Base-by-base conservation (phyloP, 352 stramenopile genomes). In the Pythium oligandrum region DNA sequence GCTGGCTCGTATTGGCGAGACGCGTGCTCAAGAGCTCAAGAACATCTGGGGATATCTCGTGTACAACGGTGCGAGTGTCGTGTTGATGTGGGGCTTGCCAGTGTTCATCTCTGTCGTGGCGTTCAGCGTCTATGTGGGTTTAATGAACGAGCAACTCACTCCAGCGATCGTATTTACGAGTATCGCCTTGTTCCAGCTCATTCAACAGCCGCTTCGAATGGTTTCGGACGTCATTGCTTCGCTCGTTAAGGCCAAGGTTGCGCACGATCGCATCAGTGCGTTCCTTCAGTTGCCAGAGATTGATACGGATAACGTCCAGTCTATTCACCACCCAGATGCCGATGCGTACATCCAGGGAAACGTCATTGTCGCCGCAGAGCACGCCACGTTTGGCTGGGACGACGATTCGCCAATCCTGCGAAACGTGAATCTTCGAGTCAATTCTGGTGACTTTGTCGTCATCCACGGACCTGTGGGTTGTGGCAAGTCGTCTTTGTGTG, bases 401-500 rank as follows among this genome's bases (percentile, higher is more conserved):
- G n/a, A n/a, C n/a, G n/a, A n/a, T n/a, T n/a, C n/a, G n/a, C n/a
- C n/a, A n/a, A n/a, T n/a, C n/a, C n/a, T n/a, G n/a, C n/a, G n/a
- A n/a, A n/a, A n/a, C n/a, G n/a, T n/a, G 26, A 83, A 68, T n/a
- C 72, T 87, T 6, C 43, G 66, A 3, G 81, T 97, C 55, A 40
- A 76, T 38, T 33, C 55, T 0, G 91, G 92, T 17, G 77, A 83
- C 42, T 70, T 98, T 4, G 72, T 96, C 5, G 86, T 85, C 1
- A 60, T 98, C 3, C 78, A 98, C 34, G 96, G 96, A 5, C 55
- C 68, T 30, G 90, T 98, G 4, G 95, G 93, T 1, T 78, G 60
- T 54, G 93, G 94, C 26, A 98, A 98, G 63, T 95, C 75, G 7
- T 96, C 85, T 2, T 73, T 98, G 2, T 73, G 97, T 11, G 85